Evolutionary conservation across 1,284 basidiomycete genomes (phyloP).

Genomic region (Psilocybe mexicana): DNA sequence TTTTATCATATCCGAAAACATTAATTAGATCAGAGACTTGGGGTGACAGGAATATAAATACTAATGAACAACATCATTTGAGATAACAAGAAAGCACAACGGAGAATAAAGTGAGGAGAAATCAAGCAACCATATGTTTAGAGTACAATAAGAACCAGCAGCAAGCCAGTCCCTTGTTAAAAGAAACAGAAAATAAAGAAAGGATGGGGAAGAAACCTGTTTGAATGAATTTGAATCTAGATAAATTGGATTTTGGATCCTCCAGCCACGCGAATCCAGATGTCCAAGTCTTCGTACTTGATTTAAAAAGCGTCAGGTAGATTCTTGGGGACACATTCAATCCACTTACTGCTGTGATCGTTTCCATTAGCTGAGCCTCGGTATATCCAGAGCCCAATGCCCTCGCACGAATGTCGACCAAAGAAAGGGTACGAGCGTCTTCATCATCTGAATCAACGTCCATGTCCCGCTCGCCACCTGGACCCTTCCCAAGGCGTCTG

Average conservation of each 20-base stretch:
- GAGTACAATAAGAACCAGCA: slow-evolving; percentile 2
- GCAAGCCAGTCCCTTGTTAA: not conserved
- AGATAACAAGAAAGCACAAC: slow-evolving; percentile 12
- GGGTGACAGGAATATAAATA: not conserved
- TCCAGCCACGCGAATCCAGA: slow-evolving; percentile 76
- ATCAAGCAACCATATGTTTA: slow-evolving; percentile 5
- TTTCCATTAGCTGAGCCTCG: slow-evolving; percentile 86
- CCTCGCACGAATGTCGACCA: slow-evolving; percentile 84
- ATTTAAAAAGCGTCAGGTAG: not conserved
- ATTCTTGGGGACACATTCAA: too few relatives aligned
- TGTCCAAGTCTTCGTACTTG: slow-evolving; percentile 82
- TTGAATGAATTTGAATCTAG: slow-evolving; percentile 1
- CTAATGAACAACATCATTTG: not conserved
- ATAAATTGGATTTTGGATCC: slow-evolving; percentile 72
- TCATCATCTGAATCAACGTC: slow-evolving; percentile 66
- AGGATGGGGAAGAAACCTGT: not conserved
- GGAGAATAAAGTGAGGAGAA: not conserved
- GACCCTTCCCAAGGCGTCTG: slow-evolving; percentile 64
- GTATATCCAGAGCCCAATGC: slow-evolving; percentile 88
- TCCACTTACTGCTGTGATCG: slow-evolving; percentile 67
- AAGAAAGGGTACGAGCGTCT: slow-evolving; percentile 62
- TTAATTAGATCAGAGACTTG: slow-evolving; percentile 6
- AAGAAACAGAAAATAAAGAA: not conserved
- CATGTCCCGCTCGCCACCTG: slow-evolving; percentile 67
- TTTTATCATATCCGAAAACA: slow-evolving; percentile 15